phyloP scores from a whole-genome alignment of 345 rosid genomes.

The Salix brachista region DNA sequence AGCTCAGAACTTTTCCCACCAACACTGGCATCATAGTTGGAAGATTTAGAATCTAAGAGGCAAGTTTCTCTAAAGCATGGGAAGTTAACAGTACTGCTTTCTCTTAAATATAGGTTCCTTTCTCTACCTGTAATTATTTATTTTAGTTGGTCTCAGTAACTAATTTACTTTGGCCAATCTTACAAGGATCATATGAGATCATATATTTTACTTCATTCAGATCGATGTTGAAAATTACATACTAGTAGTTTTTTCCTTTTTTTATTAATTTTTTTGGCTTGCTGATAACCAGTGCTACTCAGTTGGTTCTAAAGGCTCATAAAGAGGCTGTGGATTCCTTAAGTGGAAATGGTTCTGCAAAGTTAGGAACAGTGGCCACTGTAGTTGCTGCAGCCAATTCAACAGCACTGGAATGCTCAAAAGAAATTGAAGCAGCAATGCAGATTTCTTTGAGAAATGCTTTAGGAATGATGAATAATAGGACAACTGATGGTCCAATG shows the following conservation, averaged over 20 bases:
- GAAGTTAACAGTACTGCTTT: background rate
- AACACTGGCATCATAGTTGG: background rate
- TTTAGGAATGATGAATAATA: slow-evolving; percentile 55
- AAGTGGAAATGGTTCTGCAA: slow-evolving; percentile 84
- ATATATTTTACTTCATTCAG: background rate
- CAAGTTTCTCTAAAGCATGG: background rate
- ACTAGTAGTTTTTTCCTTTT: background rate
- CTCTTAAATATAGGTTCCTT: background rate
- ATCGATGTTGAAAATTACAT: background rate
- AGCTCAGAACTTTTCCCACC: background rate
- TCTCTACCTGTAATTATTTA: background rate
- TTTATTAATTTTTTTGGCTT: slow-evolving; percentile 2
- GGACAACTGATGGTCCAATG: slow-evolving; percentile 72
- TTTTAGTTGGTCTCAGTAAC: background rate
- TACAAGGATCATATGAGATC: background rate
- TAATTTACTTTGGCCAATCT: background rate
- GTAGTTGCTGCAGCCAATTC: slow-evolving; percentile 99
- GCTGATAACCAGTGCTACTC: slow-evolving; percentile 63
- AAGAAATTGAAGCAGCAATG: slow-evolving; percentile 98
- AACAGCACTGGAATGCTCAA: slow-evolving; percentile 86
- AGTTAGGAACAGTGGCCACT: slow-evolving; percentile 85
- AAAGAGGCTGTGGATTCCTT: slow-evolving; percentile 93
- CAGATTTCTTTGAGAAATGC: slow-evolving; percentile 94
- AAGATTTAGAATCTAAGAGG: background rate
- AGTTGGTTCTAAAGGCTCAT: slow-evolving; percentile 89